A percentile compares a stretch with the other conserved stretches of the same genome.
These are phyloP conservation scores for Chlorella sp. DNA, from an alignment of 139 green algal genomes.

Conservation along the genomic window DNA sequence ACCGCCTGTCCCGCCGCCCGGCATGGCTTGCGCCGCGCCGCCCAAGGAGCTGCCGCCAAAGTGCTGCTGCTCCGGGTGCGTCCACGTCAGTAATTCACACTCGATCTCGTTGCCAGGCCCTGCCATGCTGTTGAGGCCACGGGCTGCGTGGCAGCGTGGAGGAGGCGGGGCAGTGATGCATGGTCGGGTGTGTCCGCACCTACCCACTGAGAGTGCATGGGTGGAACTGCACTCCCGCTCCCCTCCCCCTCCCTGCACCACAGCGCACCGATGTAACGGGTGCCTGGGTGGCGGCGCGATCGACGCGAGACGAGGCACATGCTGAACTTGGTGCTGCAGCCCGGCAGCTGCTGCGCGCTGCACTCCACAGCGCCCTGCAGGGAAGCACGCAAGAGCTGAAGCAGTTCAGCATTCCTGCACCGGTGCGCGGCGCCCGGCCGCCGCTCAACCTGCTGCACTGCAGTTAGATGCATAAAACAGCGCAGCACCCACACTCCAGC, in stretches of 20 bases:
- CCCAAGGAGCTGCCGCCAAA: not conserved
- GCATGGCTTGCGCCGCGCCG: not conserved
- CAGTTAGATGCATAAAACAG: no score
- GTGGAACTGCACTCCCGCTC: no score
- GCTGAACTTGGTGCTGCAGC: slow-evolving; percentile 62
- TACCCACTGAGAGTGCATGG: no score
- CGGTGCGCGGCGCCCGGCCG: no score
- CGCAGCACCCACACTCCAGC: no score
- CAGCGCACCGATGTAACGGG: slow-evolving; percentile 80
- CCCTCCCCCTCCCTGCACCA: not conserved
- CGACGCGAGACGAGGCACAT: slow-evolving; percentile 79
- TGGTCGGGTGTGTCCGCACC: no score
- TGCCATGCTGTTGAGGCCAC: slow-evolving; percentile 89
- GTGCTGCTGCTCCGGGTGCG: slow-evolving; percentile 2
- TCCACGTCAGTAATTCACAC: slow-evolving; percentile 93
- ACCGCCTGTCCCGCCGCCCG: not conserved
- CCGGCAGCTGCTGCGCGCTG: slow-evolving; percentile 71
- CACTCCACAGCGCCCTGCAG: slow-evolving; percentile 90
- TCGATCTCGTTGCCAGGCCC: slow-evolving; percentile 98
- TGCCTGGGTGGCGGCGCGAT: slow-evolving; percentile 90
- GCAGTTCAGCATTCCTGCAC: no score
- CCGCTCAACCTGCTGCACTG: no score
- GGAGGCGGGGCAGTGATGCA: not conserved
- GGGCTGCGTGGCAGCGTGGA: slow-evolving; percentile 47
- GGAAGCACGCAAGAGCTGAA: no score